Percentiles rank a stretch among this genome's conserved stretches.
Conservation (phyloP, 1,284 basidiomycete species). For the Calocybe gambosa region DNA sequence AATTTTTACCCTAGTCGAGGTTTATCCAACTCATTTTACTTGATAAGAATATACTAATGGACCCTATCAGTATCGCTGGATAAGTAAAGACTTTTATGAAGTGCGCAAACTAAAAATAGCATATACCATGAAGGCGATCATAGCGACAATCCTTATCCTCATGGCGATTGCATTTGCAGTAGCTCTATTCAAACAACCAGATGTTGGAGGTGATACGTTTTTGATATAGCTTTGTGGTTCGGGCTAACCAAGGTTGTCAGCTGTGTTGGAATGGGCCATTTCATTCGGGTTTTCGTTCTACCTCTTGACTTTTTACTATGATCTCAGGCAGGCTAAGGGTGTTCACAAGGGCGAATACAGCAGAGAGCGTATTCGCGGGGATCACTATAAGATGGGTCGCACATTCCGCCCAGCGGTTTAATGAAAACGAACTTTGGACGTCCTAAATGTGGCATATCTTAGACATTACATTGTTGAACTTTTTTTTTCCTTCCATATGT, state of each 20-base stretch:
- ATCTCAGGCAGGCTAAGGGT: slow-evolving; percentile 52
- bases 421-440: background rate
- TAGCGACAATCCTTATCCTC: slow-evolving; percentile 50
- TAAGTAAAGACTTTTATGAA: slow-evolving; percentile 48
- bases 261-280: slow-evolving; percentile 67
- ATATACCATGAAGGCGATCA: slow-evolving; percentile 55
- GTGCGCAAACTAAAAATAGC: slow-evolving; percentile 44
- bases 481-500: no score
- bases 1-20: slow-evolving; percentile 68
- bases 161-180: slow-evolving; percentile 59
- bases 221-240: background rate
- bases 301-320: slow-evolving; percentile 60
- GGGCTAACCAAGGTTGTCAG: slow-evolving; percentile 24
- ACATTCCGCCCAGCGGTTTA: background rate
- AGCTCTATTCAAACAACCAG: slow-evolving; percentile 35
- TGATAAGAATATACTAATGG: background rate
- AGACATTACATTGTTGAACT: no score
- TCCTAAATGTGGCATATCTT: no score
- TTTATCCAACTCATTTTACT: slow-evolving; percentile 20
- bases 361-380: slow-evolving; percentile 7
- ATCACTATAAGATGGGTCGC: background rate
- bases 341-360: slow-evolving; percentile 34
- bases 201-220: slow-evolving; percentile 44
- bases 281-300: slow-evolving; percentile 68
- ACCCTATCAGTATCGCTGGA: slow-evolving; percentile 49